phyloP scores from a whole-genome alignment of 768 basidiomycete genomes.

The Collybiopsis confluens region DNA sequence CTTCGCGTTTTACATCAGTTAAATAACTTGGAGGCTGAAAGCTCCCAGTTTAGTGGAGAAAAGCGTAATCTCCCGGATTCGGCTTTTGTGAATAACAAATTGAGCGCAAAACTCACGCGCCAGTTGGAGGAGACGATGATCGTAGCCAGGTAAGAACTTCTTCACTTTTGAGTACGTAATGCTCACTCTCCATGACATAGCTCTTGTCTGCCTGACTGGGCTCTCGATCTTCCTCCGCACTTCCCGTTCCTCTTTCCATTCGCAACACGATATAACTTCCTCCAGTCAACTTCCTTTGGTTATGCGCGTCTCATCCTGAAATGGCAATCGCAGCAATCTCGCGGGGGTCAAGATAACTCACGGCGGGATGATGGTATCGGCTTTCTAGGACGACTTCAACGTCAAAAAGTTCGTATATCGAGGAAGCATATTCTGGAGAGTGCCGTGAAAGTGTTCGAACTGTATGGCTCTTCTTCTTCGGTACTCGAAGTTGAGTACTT shows the following conservation, averaged over 20 bases:
- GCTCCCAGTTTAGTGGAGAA: constrained; percentile 43
- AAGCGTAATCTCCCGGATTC: constrained; percentile 68
- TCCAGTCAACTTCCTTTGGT: constrained; percentile 97
- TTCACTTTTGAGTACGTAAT: too few relatives aligned
- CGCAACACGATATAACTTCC: constrained; percentile 93
- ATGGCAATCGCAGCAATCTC: constrained; percentile 86
- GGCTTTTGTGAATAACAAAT: constrained; percentile 94
- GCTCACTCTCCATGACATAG: constrained; percentile 32
- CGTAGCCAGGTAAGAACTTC: constrained; percentile 79
- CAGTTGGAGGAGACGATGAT: constrained; percentile 99
- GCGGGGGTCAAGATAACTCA: constrained; percentile 66
- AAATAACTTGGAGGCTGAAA: constrained; percentile 69
- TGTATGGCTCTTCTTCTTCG: constrained; percentile 92
- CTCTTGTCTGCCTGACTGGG: constrained; percentile 96
- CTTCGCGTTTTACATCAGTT: constrained; percentile 84
- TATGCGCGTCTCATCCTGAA: constrained; percentile 93
- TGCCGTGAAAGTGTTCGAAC: constrained; percentile 92
- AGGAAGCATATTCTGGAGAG: constrained; percentile 93
- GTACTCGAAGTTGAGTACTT: constrained; percentile 98
- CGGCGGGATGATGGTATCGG: constrained; percentile 88
- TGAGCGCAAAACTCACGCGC: constrained; percentile 95
- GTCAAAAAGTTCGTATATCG: constrained; percentile 96
- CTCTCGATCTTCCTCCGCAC: constrained; percentile 89
- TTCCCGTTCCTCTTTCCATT: constrained; percentile 99
- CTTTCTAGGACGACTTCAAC: constrained; percentile 86